Evolutionary conservation across 441 rosid species (phyloP), one percentile per base, ranked within the genome.

Genomic region (Omphalea diandra): DNA sequence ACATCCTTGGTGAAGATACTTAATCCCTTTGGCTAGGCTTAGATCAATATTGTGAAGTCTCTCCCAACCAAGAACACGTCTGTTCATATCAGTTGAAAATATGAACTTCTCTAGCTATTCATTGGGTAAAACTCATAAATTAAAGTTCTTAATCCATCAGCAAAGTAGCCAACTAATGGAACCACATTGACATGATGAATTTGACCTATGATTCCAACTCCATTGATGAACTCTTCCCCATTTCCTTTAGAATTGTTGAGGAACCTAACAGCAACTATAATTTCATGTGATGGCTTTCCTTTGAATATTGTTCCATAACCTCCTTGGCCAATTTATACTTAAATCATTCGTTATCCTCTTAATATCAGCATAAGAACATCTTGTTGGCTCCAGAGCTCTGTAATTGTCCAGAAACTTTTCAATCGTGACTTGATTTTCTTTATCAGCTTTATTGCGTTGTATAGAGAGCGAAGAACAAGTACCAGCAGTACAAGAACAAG

Each of bases 341-440:
- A 72, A 44, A 17, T 65, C 29, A 26, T 36, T n/a, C 4, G 81
- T 75, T n/a, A 81, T 81, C 70, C 75, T 73, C 69, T 72, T 73
- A 17, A 73, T 56, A 53, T 79, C 79, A 22, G 74, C 76, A 50
- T 71, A 71, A 5, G 79, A 47, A 53, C 63, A 71, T 58, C 76
- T 68, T 29, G 72, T 17, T 2, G 82, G 72, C 76, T 75, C 63
- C 7, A 52, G 64, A 70, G 74, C 76, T 14, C 29, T 56, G 70
- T 74, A 78, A 47, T 78, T 68, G 44, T 78, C 73, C 63, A 78
- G 61, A 63, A 74, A 78, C 35, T 65, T 52, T 20, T 79, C 72
- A 7, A 75, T 56, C 67, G n/a, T 67, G n/a, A 11, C 62, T 31
- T 52, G 71, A 44, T 67, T 33, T 71, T 67, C 75, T 32, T 72